A percentile compares a stretch with the other conserved stretches of the same genome.
These are phyloP conservation scores for Jacaranda copaia DNA, from an alignment of 257 asterid genomes.

Conservation along the genomic window DNA sequence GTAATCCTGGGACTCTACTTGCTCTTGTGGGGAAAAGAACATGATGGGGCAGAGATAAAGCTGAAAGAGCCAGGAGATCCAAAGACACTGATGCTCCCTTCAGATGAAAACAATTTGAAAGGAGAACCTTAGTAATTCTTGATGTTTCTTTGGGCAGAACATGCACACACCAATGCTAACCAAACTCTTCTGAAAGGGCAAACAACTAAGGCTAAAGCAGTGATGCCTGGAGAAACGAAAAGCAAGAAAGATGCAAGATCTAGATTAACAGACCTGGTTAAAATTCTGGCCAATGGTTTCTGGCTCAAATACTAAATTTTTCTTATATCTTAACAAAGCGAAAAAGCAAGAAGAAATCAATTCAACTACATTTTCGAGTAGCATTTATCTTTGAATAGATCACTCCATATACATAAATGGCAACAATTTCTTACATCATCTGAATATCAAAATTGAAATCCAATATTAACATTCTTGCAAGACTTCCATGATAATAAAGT, in stretches of 20 bases:
- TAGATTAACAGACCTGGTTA: neutral
- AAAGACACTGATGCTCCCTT: constrained; percentile 30
- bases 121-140: constrained; percentile 40
- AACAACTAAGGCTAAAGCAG: neutral
- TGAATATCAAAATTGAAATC: neutral
- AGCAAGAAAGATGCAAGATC: too few species aligned
- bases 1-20: constrained; percentile 68
- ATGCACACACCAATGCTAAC: neutral
- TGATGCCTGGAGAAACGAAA: neutral
- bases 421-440: constrained; percentile 12
- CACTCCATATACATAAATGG: neutral
- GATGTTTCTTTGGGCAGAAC: neutral
- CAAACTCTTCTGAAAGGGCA: neutral
- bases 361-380: neutral
- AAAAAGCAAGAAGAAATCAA: neutral
- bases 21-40: constrained; percentile 83
- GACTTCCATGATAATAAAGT: neutral
- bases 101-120: constrained; percentile 37
- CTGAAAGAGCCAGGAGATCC: constrained; percentile 46
- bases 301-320: neutral
- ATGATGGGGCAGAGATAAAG: constrained; percentile 45
- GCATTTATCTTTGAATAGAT: neutral
- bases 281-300: too few species aligned
- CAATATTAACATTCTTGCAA: neutral
- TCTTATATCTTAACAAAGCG: neutral